phyloP scores from a whole-genome alignment of 768 basidiomycete species.

The Gyrodon lividus region DNA sequence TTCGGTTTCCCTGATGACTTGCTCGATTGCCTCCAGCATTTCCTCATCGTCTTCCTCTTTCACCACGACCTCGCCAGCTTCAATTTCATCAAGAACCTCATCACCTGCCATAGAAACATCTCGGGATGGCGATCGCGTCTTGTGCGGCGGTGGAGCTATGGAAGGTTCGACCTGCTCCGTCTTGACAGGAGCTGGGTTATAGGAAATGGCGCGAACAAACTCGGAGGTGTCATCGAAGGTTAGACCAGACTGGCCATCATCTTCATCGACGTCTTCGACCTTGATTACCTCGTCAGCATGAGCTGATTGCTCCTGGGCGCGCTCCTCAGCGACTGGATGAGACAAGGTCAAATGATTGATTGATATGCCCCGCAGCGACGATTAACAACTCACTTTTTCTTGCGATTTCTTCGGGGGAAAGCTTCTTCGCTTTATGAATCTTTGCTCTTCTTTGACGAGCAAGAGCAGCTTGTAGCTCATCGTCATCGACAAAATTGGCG shows the following conservation, averaged over 20 bases:
- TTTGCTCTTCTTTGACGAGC: conserved; percentile 83
- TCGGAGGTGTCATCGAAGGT: conserved; percentile 97
- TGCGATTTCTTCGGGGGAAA: conserved; percentile 81
- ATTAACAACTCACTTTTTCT: conserved; percentile 54
- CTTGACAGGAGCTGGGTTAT: conserved; percentile 57
- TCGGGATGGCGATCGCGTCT: conserved; percentile 42
- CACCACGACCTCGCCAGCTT: conserved; percentile 76
- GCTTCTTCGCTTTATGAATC: conserved; percentile 70
- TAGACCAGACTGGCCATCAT: conserved; percentile 46
- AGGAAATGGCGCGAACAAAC: conserved; percentile 85
- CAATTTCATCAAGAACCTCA: conserved; percentile 67
- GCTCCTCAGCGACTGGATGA: conserved; percentile 60
- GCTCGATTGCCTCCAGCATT: conserved; percentile 78
- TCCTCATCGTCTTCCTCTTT: conserved; percentile 80
- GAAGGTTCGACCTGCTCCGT: conserved; percentile 42
- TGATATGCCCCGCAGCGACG: background rate
- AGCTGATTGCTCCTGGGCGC: conserved; percentile 49
- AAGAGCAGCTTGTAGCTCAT: conserved; percentile 92
- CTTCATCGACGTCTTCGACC: conserved; percentile 46
- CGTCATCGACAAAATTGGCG: conserved; percentile 94
- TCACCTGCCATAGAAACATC: conserved; percentile 64
- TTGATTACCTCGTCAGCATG: conserved; percentile 41
- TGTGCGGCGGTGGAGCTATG: conserved; percentile 23
- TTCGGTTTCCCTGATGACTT: conserved; percentile 62
- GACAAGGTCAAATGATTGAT: background rate